Evolutionary conservation across 257 asterid species (phyloP).

Genomic region (Striga asiatica): DNA sequence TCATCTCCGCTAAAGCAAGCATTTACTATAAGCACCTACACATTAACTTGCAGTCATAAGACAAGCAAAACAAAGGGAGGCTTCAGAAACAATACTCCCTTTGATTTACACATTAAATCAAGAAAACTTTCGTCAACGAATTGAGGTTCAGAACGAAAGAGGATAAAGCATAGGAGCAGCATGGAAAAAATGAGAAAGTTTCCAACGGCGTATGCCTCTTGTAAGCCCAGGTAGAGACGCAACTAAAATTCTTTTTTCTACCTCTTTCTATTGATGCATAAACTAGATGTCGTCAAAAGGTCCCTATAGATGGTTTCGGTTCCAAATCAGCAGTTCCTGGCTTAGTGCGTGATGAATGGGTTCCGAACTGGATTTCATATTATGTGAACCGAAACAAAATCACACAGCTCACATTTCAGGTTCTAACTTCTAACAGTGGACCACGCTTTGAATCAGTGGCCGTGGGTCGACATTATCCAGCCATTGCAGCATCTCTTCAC

Average conservation of each 20-base stretch:
- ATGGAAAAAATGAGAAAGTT: slow-evolving; percentile 3
- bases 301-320: neutral
- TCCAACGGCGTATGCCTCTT: neutral
- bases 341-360: too few relatives aligned
- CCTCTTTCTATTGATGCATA: too few relatives aligned
- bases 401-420: too few relatives aligned
- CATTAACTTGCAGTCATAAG: neutral
- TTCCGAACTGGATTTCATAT: too few relatives aligned
- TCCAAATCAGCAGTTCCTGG: neutral
- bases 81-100: neutral
- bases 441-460: too few relatives aligned
- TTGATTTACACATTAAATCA: neutral
- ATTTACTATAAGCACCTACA: neutral
- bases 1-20: neutral
- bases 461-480: too few relatives aligned
- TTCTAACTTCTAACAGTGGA: too few relatives aligned
- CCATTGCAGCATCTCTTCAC: too few relatives aligned
- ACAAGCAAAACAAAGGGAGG: neutral
- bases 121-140: neutral
- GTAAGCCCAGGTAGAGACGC: neutral
- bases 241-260: neutral
- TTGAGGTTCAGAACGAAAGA: slow-evolving; percentile 1
- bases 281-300: too few relatives aligned
- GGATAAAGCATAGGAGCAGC: slow-evolving; percentile 7
- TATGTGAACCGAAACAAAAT: too few relatives aligned